A percentile compares a stretch with the other conserved stretches of the same genome.
Evolutionary conservation across 108 stramenopile species (phyloP).

Genomic region (Nitzschia putrida): DNA sequence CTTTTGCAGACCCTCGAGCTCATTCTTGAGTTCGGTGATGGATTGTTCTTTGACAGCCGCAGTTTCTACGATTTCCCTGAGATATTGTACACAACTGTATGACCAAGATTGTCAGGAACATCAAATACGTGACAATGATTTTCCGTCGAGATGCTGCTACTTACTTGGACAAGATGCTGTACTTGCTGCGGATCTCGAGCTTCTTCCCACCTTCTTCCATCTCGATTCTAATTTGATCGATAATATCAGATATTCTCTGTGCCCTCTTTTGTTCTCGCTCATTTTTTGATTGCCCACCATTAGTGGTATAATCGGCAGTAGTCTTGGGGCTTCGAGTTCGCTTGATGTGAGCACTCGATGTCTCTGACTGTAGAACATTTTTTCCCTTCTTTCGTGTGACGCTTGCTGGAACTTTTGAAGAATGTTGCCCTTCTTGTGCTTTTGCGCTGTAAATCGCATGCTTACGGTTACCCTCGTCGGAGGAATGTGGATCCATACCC

Average conservation of each 20-base stretch:
- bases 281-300: slow-evolving; percentile 47
- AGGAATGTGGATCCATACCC: no score
- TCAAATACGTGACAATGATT: neutral
- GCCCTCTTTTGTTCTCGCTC: slow-evolving; percentile 76
- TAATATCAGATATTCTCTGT: slow-evolving; percentile 77
- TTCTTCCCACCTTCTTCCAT: slow-evolving; percentile 83
- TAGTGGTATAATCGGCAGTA: slow-evolving; percentile 16
- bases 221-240: slow-evolving; percentile 61
- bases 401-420: no score
- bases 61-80: slow-evolving; percentile 62
- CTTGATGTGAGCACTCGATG: no score
- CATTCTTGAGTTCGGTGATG: slow-evolving; percentile 54
- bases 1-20: slow-evolving; percentile 43
- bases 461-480: no score
- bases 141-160: slow-evolving; percentile 13
- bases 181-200: slow-evolving; percentile 80
- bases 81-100: slow-evolving; percentile 71
- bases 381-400: no score
- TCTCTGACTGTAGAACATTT: no score
- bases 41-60: slow-evolving; percentile 68
- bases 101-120: no score
- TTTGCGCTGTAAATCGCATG: no score
- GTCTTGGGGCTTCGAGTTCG: no score
- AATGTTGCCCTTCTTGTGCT: no score
- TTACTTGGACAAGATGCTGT: slow-evolving; percentile 80